A percentile compares a stretch with the other conserved stretches of the same genome.
phyloP scores from a whole-genome alignment of 2,329 filamentous ascomycete species.

The Colletotrichum lini region DNA sequence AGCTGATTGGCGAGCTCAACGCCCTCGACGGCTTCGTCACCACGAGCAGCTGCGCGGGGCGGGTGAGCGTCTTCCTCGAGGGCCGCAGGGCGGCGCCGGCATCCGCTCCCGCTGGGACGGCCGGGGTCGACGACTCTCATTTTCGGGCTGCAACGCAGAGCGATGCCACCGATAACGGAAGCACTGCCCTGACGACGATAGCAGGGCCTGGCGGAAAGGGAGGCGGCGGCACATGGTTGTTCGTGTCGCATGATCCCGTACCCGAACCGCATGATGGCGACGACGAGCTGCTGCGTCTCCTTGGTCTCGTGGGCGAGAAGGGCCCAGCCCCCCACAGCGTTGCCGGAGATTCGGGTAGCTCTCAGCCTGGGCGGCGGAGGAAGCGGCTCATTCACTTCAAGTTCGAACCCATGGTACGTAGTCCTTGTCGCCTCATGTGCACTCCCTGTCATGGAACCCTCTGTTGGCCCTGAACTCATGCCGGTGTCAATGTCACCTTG shows the following conservation, averaged over 20 bases:
- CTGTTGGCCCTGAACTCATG: not conserved
- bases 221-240: constrained; percentile 86
- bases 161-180: constrained; percentile 32
- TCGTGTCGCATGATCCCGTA: constrained; percentile 86
- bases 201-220: constrained; percentile 87
- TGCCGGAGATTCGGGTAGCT: constrained; percentile 28
- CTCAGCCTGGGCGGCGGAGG: constrained; percentile 46
- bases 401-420: constrained; percentile 91
- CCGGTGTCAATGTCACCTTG: not conserved
- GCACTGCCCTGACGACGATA: constrained; percentile 47
- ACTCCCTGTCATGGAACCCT: not conserved
- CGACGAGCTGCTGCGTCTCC: constrained; percentile 46
- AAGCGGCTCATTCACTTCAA: constrained; percentile 83
- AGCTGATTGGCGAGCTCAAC: constrained; percentile 86
- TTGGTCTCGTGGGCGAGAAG: constrained; percentile 55
- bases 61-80: constrained; percentile 90
- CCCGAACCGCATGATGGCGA: constrained; percentile 44
- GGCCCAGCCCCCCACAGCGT: not conserved
- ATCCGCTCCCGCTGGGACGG: constrained; percentile 19
- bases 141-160: constrained; percentile 19
- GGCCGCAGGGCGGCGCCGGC: constrained; percentile 66
- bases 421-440: constrained; percentile 28
- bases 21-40: constrained; percentile 82
- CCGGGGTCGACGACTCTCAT: constrained; percentile 40
- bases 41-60: constrained; percentile 92